Percentiles rank a stretch among this genome's conserved stretches.
Conservation (phyloP, 2,329 filamentous ascomycete genomes). For the Trichoderma koningii region DNA sequence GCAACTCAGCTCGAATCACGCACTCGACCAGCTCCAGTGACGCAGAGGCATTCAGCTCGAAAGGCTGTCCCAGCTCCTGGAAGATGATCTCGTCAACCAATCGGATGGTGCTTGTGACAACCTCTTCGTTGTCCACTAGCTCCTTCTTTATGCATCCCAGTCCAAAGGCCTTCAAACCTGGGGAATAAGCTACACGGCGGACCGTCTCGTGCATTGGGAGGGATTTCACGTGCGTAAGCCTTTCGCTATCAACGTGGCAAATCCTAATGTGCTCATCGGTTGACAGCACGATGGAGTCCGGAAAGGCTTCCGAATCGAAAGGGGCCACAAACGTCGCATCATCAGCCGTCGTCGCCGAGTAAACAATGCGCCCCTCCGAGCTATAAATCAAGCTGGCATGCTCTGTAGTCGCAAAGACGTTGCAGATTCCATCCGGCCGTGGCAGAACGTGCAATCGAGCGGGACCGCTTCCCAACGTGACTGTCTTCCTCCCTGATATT, state of each 20-base stretch:
- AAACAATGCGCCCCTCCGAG: constrained; percentile 82
- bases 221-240: constrained; percentile 84
- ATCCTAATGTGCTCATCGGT: constrained; percentile 76
- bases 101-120: constrained; percentile 77
- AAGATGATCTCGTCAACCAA: constrained; percentile 91
- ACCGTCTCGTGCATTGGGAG: constrained; percentile 80
- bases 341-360: constrained; percentile 90
- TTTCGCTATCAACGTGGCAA: constrained; percentile 76
- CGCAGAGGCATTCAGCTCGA: constrained; percentile 55
- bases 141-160: constrained; percentile 81
- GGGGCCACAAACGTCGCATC: constrained; percentile 78
- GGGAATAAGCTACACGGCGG: constrained; percentile 82
- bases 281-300: constrained; percentile 77
- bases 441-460: constrained; percentile 80
- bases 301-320: constrained; percentile 80
- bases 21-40: constrained; percentile 77
- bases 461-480: constrained; percentile 82
- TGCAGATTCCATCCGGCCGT: constrained; percentile 65
- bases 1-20: constrained; percentile 74
- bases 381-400: constrained; percentile 93
- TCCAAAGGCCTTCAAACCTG: constrained; percentile 76
- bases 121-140: constrained; percentile 69
- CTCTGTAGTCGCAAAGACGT: constrained; percentile 91
- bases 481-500: constrained; percentile 73
- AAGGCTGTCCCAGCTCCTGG: constrained; percentile 70